phyloP scores from a whole-genome alignment of 2,329 filamentous ascomycete species.

The Aspergillus sp. region DNA sequence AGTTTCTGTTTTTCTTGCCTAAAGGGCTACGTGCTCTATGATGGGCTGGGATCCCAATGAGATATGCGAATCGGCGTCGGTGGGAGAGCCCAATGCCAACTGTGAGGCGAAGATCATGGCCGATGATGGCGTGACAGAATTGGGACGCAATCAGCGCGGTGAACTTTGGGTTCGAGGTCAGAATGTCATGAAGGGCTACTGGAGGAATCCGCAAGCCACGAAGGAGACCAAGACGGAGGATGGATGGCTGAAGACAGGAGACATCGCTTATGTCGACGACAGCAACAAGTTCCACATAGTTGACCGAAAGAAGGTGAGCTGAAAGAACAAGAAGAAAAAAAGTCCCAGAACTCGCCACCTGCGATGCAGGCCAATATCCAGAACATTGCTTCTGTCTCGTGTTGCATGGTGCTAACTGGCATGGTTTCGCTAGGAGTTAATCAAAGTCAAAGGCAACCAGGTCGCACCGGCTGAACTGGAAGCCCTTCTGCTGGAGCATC shows the following conservation, averaged over 20 bases:
- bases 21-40: slow-evolving; percentile 65
- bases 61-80: slow-evolving; percentile 49
- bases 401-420: slow-evolving; percentile 10
- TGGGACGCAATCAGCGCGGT: slow-evolving; percentile 60
- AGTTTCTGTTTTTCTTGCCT: not conserved
- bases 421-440: slow-evolving; percentile 51
- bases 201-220: slow-evolving; percentile 70
- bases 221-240: slow-evolving; percentile 61
- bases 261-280: slow-evolving; percentile 65
- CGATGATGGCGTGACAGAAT: slow-evolving; percentile 47
- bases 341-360: not conserved
- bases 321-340: not conserved
- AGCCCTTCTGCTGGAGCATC: slow-evolving; percentile 58
- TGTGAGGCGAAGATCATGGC: slow-evolving; percentile 68
- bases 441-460: slow-evolving; percentile 64
- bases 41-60: slow-evolving; percentile 64
- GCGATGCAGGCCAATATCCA: not conserved
- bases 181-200: slow-evolving; percentile 76
- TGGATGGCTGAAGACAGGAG: slow-evolving; percentile 72
- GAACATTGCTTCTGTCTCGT: slow-evolving; percentile 4
- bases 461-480: slow-evolving; percentile 64
- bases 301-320: slow-evolving; percentile 68
- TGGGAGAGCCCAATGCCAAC: slow-evolving; percentile 68
- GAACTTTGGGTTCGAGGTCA: slow-evolving; percentile 75
- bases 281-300: slow-evolving; percentile 65